phyloP scores from a whole-genome alignment of 2,329 filamentous ascomycete genomes.

The Colletotrichum eleusines region DNA sequence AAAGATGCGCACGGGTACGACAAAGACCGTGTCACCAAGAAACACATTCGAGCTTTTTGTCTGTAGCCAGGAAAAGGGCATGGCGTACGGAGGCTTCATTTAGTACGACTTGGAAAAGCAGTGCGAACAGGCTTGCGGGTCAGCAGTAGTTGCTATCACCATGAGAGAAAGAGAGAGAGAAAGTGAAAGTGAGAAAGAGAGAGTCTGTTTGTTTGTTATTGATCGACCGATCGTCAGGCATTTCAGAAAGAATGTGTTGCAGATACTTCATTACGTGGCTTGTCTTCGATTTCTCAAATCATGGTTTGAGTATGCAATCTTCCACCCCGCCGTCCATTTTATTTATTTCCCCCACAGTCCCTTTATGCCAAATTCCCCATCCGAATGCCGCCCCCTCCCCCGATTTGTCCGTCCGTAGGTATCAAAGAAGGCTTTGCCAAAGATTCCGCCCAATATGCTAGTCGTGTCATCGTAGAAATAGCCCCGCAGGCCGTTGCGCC shows the following conservation, averaged over 20 bases:
- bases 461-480: conserved; percentile 34
- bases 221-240: conserved; percentile 1
- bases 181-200: neutral
- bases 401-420: conserved; percentile 8
- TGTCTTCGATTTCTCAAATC: neutral
- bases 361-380: conserved; percentile 8
- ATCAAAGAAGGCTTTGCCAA: conserved; percentile 15
- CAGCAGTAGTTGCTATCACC: neutral
- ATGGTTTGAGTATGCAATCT: neutral
- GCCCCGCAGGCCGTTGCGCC: conserved; percentile 2
- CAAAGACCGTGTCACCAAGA: neutral
- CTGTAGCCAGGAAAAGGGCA: conserved; percentile 10
- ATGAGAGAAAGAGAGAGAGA: neutral
- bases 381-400: neutral
- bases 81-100: conserved; percentile 34
- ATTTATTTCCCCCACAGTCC: neutral
- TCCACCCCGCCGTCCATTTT: neutral
- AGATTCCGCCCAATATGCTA: conserved; percentile 20
- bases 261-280: neutral
- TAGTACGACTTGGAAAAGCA: conserved; percentile 26
- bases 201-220: neutral
- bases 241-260: neutral
- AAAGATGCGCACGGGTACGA: neutral
- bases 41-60: conserved; percentile 4
- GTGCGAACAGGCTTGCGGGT: neutral